Conservation (phyloP, 306 rosid genomes). For the Adenanthera pavonina region DNA sequence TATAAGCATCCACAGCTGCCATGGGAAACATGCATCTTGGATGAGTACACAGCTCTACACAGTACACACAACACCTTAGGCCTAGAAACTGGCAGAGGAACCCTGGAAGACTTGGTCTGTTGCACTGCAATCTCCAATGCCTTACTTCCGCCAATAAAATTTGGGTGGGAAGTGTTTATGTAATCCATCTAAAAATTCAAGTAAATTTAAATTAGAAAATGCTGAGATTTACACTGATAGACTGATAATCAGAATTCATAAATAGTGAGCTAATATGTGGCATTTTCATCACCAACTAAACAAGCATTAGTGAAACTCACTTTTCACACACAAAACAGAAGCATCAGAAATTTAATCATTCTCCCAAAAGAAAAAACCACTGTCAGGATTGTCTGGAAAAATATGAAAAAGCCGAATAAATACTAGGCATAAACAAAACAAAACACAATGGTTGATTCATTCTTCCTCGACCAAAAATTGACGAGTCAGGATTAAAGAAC, state of each 20-base stretch:
- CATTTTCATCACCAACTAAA: background rate
- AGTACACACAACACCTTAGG: conserved; percentile 67
- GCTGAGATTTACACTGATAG: conserved; percentile 18
- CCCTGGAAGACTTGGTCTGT: conserved; percentile 78
- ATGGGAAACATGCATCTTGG: conserved; percentile 28
- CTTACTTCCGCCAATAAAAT: conserved; percentile 96
- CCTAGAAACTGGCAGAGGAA: conserved; percentile 61
- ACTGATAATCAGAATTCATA: conserved; percentile 26
- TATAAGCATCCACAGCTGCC: conserved; percentile 11
- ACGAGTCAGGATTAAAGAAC: conserved; percentile 10
- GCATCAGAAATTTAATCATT: background rate
- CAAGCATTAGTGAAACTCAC: background rate
- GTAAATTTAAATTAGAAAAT: conserved; percentile 15
- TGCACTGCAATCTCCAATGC: conserved; percentile 84
- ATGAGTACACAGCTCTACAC: background rate
- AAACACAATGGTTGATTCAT: conserved; percentile 17
- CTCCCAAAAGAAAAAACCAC: background rate
- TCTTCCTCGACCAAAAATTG: background rate
- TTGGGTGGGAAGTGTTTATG: conserved; percentile 96
- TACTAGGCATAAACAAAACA: background rate
- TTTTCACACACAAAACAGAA: background rate
- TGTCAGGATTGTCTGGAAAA: background rate
- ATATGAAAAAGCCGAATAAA: background rate
- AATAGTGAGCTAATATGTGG: background rate
- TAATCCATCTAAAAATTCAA: conserved; percentile 86